phyloP scores from a whole-genome alignment of 2,329 filamentous ascomycete species.

The Colletotrichum theobromicola region DNA sequence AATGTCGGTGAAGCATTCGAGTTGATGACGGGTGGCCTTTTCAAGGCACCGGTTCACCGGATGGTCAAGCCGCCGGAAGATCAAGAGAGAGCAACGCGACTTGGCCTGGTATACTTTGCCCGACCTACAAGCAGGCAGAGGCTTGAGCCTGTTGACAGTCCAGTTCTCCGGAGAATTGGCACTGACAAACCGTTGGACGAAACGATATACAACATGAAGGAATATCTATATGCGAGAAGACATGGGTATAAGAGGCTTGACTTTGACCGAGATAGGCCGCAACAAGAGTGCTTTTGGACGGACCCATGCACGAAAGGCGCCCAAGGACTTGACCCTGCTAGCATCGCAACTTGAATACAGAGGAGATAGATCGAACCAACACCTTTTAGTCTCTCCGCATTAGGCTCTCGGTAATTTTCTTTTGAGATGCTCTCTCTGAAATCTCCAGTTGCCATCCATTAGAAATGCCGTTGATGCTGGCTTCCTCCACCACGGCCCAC shows the following conservation, averaged over 20 bases:
- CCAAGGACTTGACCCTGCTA: neutral
- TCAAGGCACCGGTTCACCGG: conserved; percentile 36
- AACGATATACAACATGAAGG: neutral
- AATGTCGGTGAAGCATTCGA: conserved; percentile 40
- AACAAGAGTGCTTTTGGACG: neutral
- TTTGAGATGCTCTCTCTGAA: too few species aligned
- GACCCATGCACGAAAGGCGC: neutral
- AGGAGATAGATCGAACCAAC: neutral
- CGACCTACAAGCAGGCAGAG: conserved; percentile 29
- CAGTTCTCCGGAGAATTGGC: neutral
- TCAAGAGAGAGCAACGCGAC: conserved; percentile 31
- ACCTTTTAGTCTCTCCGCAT: neutral
- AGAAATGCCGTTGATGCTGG: neutral
- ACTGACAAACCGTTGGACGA: neutral
- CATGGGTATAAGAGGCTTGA: neutral
- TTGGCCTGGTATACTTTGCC: conserved; percentile 39
- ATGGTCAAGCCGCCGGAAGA: conserved; percentile 36
- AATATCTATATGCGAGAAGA: neutral
- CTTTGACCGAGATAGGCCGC: neutral
- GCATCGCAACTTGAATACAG: neutral
- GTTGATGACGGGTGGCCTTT: conserved; percentile 29
- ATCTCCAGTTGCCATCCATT: neutral
- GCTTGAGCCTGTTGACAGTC: neutral
- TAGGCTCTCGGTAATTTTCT: too few species aligned
- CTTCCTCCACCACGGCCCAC: neutral